phyloP scores from a whole-genome alignment of 352 stramenopile species.

The Pythium aristosporum region DNA sequence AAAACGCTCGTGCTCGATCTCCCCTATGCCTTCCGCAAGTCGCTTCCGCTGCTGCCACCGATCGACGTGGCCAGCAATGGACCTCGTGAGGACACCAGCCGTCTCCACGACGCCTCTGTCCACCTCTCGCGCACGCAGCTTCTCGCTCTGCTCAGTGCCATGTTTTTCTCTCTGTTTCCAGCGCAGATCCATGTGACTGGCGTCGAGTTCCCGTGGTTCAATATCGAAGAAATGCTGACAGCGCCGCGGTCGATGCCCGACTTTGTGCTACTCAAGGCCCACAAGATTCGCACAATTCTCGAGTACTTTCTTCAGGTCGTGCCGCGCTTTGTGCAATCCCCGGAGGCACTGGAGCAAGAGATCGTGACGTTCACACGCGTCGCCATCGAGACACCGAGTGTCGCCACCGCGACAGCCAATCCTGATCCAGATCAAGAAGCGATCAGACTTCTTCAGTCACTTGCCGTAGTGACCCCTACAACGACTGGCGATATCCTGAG shows the following conservation, averaged over 20 bases:
- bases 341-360: slow-evolving; percentile 23
- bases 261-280: slow-evolving; percentile 39
- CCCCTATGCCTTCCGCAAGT: slow-evolving; percentile 44
- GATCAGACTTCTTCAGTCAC: not conserved
- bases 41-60: slow-evolving; percentile 41
- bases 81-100: not conserved
- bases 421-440: not conserved
- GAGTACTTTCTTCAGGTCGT: slow-evolving; percentile 68
- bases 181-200: slow-evolving; percentile 31
- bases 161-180: slow-evolving; percentile 68
- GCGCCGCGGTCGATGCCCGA: slow-evolving; percentile 26
- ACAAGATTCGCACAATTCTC: slow-evolving; percentile 72
- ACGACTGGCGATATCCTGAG: slow-evolving; percentile 3
- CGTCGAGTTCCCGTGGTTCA: slow-evolving; percentile 57
- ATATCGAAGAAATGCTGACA: slow-evolving; percentile 41
- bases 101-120: not conserved
- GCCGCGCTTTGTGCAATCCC: slow-evolving; percentile 23
- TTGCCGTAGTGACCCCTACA: not conserved
- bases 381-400: slow-evolving; percentile 20
- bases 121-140: slow-evolving; percentile 30
- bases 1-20: slow-evolving; percentile 43
- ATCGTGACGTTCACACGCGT: slow-evolving; percentile 64
- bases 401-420: not conserved
- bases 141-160: slow-evolving; percentile 47
- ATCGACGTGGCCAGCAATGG: not conserved